These are phyloP conservation scores for Cymbidium sinense DNA, from an alignment of 106 monocot species.

Conservation along the genomic window DNA sequence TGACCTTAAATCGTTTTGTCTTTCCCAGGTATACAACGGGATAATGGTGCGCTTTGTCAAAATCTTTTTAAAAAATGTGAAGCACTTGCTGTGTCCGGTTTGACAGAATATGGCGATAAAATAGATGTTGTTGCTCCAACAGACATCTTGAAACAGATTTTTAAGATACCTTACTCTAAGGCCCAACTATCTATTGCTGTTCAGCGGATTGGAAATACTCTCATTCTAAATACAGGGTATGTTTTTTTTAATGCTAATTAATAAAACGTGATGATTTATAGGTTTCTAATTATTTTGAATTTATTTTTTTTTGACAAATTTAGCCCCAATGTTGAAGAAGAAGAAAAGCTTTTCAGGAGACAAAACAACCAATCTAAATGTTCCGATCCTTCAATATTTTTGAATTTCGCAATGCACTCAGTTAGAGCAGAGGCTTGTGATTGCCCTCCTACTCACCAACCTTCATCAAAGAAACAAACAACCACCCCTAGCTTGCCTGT, in stretches of 20 bases:
- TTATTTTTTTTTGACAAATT: constrained; percentile 1
- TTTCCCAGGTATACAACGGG: constrained; percentile 43
- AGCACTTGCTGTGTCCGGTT: constrained; percentile 81
- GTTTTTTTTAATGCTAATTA: not conserved
- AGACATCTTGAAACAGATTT: constrained; percentile 96
- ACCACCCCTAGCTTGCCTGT: constrained; percentile 57
- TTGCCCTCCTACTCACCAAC: constrained; percentile 73
- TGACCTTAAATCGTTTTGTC: not conserved
- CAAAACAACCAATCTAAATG: constrained; percentile 55
- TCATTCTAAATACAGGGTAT: constrained; percentile 94
- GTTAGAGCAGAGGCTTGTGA: constrained; percentile 99
- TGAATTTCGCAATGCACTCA: constrained; percentile 97
- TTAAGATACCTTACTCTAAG: constrained; percentile 97
- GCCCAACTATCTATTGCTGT: constrained; percentile 84
- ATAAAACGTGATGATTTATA: constrained; percentile 1
- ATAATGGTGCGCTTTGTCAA: constrained; percentile 45
- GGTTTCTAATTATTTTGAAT: not conserved
- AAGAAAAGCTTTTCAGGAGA: constrained; percentile 77
- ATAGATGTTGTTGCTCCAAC: constrained; percentile 90
- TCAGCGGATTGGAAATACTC: constrained; percentile 89
- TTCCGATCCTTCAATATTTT: constrained; percentile 70
- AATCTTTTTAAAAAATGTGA: constrained; percentile 78
- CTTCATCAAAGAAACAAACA: constrained; percentile 31
- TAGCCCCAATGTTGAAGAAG: constrained; percentile 88
- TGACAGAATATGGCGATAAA: constrained; percentile 90